Base-by-base conservation (phyloP, 306 rosid genomes). In the Crataegus laevigata region DNA sequence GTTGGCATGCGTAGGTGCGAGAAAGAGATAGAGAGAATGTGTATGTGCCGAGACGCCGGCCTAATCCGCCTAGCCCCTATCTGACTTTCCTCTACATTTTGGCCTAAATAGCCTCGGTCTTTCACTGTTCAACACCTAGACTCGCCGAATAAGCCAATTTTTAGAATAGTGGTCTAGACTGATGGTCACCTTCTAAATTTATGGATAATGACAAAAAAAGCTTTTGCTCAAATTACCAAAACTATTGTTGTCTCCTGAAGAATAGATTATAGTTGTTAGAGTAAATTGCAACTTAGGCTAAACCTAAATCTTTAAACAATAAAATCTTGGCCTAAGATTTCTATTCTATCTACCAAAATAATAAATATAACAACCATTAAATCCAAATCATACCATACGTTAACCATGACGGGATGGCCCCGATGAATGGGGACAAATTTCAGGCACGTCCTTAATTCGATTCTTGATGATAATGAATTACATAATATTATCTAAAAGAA, bases 211-310 rank as follows among this genome's bases (percentile, higher is more conserved):
- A 30, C 30, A n/a, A 71, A 52, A 52, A 29, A 13, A 15, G 21
- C n/a, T 22, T 70, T 52, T 34, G 42, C 74, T 51, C 47, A 68
- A 43, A 17, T 32, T 19, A 28, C 26, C 18, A 25, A 25, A 69
- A 26, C 38, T 51, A 26, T 30, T 17, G 21, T 21, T 55, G 3
- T n/a, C n/a, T 55, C 11, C 24, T 55, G 0, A 5, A 3, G 1
- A 34, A 6, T 34, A 34, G 38, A 34, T 6, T 34, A 34, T 34
- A 34, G 38, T 34, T 34, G 38, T 15, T 25, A 24, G 10, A 58
- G 30, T 71, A 51, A 30, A 63, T 71, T n/a, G 64, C 75, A 51
- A 26, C 14, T 54, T 47, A 17, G 61, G 18, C 59, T 21, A 70
- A 54, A 54, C 55, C n/a, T 5, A 54, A 54, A 4, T 18, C 22